phyloP scores from a whole-genome alignment of 169 alveolate genomes.

The Theileria parva region DNA sequence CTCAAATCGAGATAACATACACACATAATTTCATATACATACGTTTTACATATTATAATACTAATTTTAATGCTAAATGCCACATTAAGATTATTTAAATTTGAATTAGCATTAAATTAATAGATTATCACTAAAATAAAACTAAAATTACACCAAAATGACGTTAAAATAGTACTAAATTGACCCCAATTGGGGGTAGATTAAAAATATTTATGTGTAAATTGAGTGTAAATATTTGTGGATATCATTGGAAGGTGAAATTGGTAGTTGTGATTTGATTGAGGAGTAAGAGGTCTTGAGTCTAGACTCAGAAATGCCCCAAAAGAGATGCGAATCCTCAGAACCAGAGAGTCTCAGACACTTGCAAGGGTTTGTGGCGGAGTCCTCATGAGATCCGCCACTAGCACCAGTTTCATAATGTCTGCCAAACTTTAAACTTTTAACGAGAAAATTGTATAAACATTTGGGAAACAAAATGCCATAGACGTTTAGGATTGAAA shows the following conservation, averaged over 20 bases:
- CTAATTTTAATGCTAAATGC: no score
- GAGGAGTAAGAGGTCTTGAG: constrained; percentile 31
- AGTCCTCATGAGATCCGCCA: constrained; percentile 71
- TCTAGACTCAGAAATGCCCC: constrained; percentile 72
- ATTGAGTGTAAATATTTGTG: background rate
- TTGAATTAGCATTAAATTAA: no score
- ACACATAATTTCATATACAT: no score
- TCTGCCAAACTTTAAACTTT: constrained; percentile 63
- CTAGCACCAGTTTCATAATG: constrained; percentile 61
- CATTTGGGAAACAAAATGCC: constrained; percentile 61
- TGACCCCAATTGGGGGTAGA: no score
- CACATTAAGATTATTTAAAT: no score
- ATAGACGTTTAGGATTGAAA: constrained; percentile 51
- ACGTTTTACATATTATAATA: no score
- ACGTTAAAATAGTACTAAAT: no score
- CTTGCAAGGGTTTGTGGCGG: constrained; percentile 57
- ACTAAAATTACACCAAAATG: no score
- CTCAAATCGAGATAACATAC: no score
- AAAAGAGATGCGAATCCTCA: constrained; percentile 52
- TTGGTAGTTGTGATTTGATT: constrained; percentile 45
- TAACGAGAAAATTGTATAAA: constrained; percentile 38
- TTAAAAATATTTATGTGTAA: background rate
- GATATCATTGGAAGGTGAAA: constrained; percentile 34
- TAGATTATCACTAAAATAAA: no score
- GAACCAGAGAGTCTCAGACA: constrained; percentile 47